Base-by-base conservation (phyloP, 768 basidiomycete species). In the Leccinum imitatum region DNA sequence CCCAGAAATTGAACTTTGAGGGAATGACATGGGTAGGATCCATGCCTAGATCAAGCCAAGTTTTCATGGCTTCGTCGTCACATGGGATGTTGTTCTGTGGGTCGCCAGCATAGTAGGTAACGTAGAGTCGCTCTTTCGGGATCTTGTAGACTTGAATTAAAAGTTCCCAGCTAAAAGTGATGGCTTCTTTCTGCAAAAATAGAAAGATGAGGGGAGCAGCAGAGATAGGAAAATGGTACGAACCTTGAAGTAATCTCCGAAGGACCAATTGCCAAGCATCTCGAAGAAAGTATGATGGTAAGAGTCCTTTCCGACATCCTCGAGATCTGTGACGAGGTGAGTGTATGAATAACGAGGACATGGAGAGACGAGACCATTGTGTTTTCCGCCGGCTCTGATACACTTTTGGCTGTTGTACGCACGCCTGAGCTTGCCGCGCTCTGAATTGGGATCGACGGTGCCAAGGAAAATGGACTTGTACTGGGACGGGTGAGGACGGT, bases 211-310 rank as follows among this genome's bases (percentile, higher is more conserved):
- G 61, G 6, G 50, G 14, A 31, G 56, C 8, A 44, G 35, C 37
- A 50, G 50, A 14, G 25, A 61, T 15, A 3, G 11, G 47, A 17
- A 35, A 52, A n/a, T 8, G 41, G 39, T 31, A 67, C 73, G 50
- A 54, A 86, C 95, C 86, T 99, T 99, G 87, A 99, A 99, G 79
- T 99, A 99, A 75, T 99, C 95, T 0, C 97, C 97, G 66, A 98
- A 99, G 4, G 95, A 98, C 97, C 97, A 99, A 75, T 99, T 99
- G 41, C 97, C 97, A 63, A 99, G 77, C 97, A 99, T 99, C 77
- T 99, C 97, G 70, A 99, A 99, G 78, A 96, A 95, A 2, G 93
- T 97, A 71, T 96, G 91, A 69, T 98, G 96, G 74, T 98, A 98
- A 2, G 94, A 95, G 72, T 98, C 97, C 76, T 95, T 96, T 41